phyloP scores from a whole-genome alignment of 257 asterid genomes.

The Petunia axillaris region DNA sequence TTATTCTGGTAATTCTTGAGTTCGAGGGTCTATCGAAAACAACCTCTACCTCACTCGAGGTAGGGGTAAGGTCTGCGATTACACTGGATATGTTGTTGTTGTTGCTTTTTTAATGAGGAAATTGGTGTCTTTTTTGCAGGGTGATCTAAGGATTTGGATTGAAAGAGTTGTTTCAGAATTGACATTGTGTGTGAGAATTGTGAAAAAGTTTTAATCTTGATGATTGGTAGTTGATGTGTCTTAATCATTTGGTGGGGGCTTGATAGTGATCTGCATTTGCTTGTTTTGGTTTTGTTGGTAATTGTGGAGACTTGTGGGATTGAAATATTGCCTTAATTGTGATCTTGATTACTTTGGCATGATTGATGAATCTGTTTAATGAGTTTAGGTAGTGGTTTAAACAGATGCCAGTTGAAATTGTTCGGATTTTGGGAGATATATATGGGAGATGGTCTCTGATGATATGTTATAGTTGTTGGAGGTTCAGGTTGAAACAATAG shows the following conservation, averaged over 20 bases:
- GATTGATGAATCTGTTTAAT: conserved; percentile 26
- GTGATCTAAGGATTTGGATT: conserved; percentile 54
- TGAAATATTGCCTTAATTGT: not conserved
- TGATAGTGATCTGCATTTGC: conserved; percentile 42
- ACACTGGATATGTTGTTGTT: not conserved
- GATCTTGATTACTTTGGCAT: conserved; percentile 18
- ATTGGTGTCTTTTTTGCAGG: conserved; percentile 57
- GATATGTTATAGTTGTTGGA: conserved; percentile 48
- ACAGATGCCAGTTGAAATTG: conserved; percentile 47
- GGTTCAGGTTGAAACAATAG: conserved; percentile 51
- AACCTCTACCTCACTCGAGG: not conserved
- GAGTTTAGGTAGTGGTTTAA: conserved; percentile 37
- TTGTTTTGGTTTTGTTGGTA: conserved; percentile 32
- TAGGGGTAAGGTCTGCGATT: not conserved
- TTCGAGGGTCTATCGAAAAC: not conserved
- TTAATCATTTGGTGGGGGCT: conserved; percentile 24
- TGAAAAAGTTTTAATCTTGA: conserved; percentile 33
- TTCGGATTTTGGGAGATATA: conserved; percentile 46
- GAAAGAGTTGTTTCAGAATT: conserved; percentile 25
- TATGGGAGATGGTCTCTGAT: conserved; percentile 49
- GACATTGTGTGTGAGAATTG: conserved; percentile 26
- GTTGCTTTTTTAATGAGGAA: conserved; percentile 29
- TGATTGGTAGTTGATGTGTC: conserved; percentile 36
- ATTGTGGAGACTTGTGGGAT: conserved; percentile 24
- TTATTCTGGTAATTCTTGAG: not conserved